Conservation (phyloP, 768 basidiomycete species). For the Tulasnella sp. region DNA sequence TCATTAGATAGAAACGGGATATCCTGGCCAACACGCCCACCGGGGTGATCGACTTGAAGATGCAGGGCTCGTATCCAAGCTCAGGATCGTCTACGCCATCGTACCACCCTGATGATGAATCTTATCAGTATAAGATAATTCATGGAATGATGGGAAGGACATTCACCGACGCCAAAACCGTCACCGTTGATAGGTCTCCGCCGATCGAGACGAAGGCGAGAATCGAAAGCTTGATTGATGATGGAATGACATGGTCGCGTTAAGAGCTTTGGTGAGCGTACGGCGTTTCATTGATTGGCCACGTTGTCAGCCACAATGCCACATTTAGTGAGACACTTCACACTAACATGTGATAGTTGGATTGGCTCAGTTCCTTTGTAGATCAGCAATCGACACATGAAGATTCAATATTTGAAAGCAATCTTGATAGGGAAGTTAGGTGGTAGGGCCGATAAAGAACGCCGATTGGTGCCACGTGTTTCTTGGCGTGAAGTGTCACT, state of each 20-base stretch:
- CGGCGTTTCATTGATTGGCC: not conserved
- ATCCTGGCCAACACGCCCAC: constrained; percentile 33
- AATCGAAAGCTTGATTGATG: constrained; percentile 96
- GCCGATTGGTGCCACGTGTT: too few species aligned
- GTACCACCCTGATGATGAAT: constrained; percentile 65
- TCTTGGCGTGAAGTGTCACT: too few species aligned
- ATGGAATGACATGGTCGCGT: constrained; percentile 92
- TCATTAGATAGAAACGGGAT: not conserved
- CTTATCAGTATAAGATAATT: not conserved
- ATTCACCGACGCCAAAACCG: constrained; percentile 87
- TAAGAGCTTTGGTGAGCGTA: constrained; percentile 45
- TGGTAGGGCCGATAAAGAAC: too few species aligned
- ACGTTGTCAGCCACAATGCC: constrained; percentile 10
- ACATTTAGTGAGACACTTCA: constrained; percentile 5
- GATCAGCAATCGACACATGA: constrained; percentile 84
- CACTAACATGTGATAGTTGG: constrained; percentile 69
- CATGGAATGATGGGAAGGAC: not conserved
- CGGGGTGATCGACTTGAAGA: constrained; percentile 91
- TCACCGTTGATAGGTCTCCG: constrained; percentile 88
- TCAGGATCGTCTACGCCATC: constrained; percentile 77
- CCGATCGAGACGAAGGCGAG: constrained; percentile 69
- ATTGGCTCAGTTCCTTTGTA: constrained; percentile 94
- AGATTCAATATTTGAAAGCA: not conserved
- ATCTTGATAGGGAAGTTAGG: too few species aligned
- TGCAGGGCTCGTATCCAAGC: constrained; percentile 77